These are phyloP conservation scores for Apiospora koreana DNA, from an alignment of 2,329 filamentous ascomycete species.

Conservation along the genomic window DNA sequence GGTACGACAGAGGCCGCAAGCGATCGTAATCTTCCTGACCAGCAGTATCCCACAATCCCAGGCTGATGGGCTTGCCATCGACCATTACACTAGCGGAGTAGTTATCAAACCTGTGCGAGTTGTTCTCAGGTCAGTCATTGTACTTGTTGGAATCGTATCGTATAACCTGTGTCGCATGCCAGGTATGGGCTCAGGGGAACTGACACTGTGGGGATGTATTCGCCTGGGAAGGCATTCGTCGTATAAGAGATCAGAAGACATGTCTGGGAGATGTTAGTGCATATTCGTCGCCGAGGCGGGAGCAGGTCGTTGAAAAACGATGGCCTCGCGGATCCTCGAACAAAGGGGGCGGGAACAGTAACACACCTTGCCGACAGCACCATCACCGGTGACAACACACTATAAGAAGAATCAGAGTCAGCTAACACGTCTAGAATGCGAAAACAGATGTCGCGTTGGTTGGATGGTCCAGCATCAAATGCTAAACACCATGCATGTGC, in stretches of 20 bases:
- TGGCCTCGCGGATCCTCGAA: conserved; percentile 17
- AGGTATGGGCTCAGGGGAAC: conserved; percentile 34
- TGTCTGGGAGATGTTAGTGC: conserved; percentile 62
- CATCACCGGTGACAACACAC: conserved; percentile 99
- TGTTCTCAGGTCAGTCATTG: conserved; percentile 17
- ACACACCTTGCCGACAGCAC: conserved; percentile 96
- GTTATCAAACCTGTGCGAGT: conserved; percentile 79
- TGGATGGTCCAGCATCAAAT: neutral
- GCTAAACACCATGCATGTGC: neutral
- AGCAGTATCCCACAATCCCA: conserved; percentile 97
- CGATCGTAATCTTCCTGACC: conserved; percentile 98
- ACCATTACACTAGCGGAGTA: conserved; percentile 99
- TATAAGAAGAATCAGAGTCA: conserved; percentile 38
- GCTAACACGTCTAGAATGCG: neutral
- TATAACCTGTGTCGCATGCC: neutral
- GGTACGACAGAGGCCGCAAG: conserved; percentile 92
- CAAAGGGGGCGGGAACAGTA: conserved; percentile 17
- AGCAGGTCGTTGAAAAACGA: conserved; percentile 15
- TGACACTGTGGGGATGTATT: conserved; percentile 98
- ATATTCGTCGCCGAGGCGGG: neutral
- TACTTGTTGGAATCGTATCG: conserved; percentile 19
- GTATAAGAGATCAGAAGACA: conserved; percentile 99
- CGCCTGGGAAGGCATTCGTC: conserved; percentile 98
- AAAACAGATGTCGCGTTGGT: neutral
- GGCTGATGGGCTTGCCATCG: conserved; percentile 94